phyloP scores from a whole-genome alignment of 2,329 filamentous ascomycete genomes.

The Cadophora gregata region DNA sequence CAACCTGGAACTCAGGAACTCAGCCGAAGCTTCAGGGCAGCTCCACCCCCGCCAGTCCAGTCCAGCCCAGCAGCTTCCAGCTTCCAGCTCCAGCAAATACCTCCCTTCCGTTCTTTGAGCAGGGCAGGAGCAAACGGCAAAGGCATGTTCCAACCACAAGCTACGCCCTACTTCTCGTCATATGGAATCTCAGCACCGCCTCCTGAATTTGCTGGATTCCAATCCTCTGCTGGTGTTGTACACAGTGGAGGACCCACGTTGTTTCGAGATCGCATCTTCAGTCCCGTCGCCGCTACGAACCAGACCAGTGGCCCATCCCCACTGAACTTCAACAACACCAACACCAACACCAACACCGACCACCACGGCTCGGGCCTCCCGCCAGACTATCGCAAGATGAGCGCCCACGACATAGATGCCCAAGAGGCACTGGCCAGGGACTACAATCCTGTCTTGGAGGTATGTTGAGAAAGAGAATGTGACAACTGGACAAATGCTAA shows the following conservation, averaged over 20 bases:
- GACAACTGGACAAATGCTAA: conserved; percentile 40
- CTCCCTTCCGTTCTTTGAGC: neutral
- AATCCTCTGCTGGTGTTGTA: conserved; percentile 19
- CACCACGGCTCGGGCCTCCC: conserved; percentile 22
- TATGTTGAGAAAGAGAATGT: conserved; percentile 45
- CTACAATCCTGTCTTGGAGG: conserved; percentile 63
- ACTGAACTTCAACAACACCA: conserved; percentile 11
- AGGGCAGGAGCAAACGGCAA: neutral
- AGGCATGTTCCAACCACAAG: conserved; percentile 5
- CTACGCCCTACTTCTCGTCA: neutral
- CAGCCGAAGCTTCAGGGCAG: neutral
- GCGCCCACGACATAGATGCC: conserved; percentile 46
- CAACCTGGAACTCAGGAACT: no score
- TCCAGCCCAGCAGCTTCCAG: neutral
- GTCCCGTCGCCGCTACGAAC: conserved; percentile 26
- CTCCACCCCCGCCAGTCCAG: neutral
- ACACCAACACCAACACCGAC: conserved; percentile 24
- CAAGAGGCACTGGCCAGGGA: conserved; percentile 66
- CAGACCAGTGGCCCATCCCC: conserved; percentile 16
- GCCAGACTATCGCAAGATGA: conserved; percentile 38
- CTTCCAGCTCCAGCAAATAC: neutral
- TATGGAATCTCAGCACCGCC: neutral
- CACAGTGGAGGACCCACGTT: conserved; percentile 32
- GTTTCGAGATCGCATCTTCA: conserved; percentile 39
- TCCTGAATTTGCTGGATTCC: neutral